These are phyloP conservation scores for Tubosaeta sp. DNA, from an alignment of 768 basidiomycete species.

Conservation along the genomic window DNA sequence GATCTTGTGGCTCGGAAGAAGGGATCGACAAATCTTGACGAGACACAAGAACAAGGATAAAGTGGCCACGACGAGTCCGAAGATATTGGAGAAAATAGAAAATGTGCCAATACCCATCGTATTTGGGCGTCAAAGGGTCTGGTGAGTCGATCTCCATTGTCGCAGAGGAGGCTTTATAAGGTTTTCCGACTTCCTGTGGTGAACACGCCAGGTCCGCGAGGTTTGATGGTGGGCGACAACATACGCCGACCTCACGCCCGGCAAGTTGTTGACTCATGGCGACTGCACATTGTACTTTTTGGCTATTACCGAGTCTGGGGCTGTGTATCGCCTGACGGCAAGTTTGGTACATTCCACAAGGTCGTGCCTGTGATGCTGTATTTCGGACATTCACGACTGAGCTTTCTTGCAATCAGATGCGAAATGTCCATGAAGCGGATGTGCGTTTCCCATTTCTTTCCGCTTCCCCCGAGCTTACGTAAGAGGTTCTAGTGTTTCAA, in stretches of 20 bases:
- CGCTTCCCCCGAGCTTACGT: too few relatives aligned
- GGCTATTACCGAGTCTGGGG: too few relatives aligned
- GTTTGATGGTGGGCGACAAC: not conserved
- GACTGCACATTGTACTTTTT: too few relatives aligned
- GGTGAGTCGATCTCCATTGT: not conserved
- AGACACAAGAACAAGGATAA: not conserved
- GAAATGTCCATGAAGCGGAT: too few relatives aligned
- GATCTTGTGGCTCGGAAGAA: constrained; percentile 5
- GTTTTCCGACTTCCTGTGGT: constrained; percentile 1
- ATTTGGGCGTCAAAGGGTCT: not conserved
- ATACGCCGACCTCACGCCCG: not conserved
- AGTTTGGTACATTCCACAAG: too few relatives aligned
- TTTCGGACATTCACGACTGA: too few relatives aligned
- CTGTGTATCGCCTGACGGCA: too few relatives aligned
- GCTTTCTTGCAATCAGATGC: too few relatives aligned
- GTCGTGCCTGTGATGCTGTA: too few relatives aligned
- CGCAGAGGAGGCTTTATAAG: not conserved
- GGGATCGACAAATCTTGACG: not conserved
- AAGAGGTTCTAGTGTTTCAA: too few relatives aligned
- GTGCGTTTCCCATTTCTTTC: too few relatives aligned
- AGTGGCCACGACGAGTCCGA: not conserved
- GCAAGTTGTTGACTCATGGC: not conserved
- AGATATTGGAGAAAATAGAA: constrained; percentile 1
- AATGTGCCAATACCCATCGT: not conserved
- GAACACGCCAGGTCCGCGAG: not conserved